Percentiles rank a stretch among this genome's conserved stretches.
Conservation (phyloP, 2,329 filamentous ascomycete genomes). For the Fusarium marasasianum region DNA sequence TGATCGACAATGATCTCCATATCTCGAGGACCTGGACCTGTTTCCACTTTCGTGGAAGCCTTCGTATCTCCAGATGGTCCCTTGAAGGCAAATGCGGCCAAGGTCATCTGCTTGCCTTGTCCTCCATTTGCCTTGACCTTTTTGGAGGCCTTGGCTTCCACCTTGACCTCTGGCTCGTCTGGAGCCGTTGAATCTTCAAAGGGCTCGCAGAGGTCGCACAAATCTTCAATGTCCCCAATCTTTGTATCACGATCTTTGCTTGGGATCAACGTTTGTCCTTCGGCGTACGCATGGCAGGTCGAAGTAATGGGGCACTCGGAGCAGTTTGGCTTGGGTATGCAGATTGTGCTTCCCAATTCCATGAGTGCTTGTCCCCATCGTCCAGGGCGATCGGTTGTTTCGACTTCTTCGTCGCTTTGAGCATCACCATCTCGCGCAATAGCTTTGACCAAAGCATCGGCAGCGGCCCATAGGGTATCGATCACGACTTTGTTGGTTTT, state of each 20-base stretch:
- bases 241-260: constrained; percentile 11
- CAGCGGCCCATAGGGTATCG: constrained; percentile 67
- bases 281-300: constrained; percentile 62
- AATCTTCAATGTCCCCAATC: constrained; percentile 60
- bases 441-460: constrained; percentile 62
- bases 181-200: constrained; percentile 51
- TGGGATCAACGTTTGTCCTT: constrained; percentile 52
- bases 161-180: constrained; percentile 27
- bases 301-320: constrained; percentile 58
- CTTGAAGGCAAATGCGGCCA: constrained; percentile 51
- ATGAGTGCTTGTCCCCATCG: constrained; percentile 72
- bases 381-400: constrained; percentile 62
- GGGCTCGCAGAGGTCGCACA: constrained; percentile 59
- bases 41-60: constrained; percentile 11
- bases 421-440: constrained; percentile 54
- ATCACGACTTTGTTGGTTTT: constrained; percentile 64
- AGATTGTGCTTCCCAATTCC: constrained; percentile 72
- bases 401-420: constrained; percentile 35
- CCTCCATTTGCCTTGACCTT: constrained; percentile 14
- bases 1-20: constrained; percentile 54
- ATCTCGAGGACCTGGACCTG: constrained; percentile 23
- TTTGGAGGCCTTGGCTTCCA: constrained; percentile 17
- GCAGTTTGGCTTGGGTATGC: constrained; percentile 68
- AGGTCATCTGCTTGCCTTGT: constrained; percentile 40
- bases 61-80: constrained; percentile 15